Conservation (phyloP, 2,329 filamentous ascomycete genomes). For the Shiraia sp. region DNA sequence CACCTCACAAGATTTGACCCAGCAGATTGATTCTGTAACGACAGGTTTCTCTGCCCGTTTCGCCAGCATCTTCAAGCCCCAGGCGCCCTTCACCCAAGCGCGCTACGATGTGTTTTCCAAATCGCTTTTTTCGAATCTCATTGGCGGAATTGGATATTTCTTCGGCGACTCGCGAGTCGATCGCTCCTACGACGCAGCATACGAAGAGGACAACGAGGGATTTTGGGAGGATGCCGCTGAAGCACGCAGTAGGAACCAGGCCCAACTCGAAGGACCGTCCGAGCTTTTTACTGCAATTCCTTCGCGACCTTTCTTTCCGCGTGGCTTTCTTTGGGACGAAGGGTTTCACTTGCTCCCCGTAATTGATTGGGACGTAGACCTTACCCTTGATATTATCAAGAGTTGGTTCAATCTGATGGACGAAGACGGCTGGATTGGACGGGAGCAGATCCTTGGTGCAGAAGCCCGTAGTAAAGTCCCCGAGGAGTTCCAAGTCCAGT, state of each 20-base stretch:
- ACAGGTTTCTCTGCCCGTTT: conserved; percentile 77
- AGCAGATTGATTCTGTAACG: conserved; percentile 68
- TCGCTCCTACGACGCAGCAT: conserved; percentile 86
- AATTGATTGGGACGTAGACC: conserved; percentile 90
- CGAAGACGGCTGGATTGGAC: conserved; percentile 94
- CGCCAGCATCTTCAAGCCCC: conserved; percentile 69
- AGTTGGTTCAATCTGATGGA: conserved; percentile 98
- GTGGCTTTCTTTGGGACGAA: conserved; percentile 97
- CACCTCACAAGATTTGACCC: conserved; percentile 67
- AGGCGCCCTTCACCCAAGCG: conserved; percentile 73
- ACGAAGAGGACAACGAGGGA: conserved; percentile 91
- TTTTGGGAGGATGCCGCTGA: conserved; percentile 93
- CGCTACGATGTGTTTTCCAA: conserved; percentile 81
- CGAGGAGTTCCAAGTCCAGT: conserved; percentile 88
- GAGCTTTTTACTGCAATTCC: conserved; percentile 92
- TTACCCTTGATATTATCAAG: conserved; percentile 80
- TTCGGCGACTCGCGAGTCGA: conserved; percentile 87
- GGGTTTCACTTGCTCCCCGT: conserved; percentile 93
- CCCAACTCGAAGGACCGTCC: conserved; percentile 76
- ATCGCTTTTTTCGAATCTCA: conserved; percentile 89
- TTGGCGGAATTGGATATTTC: conserved; percentile 95
- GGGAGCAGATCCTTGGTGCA: conserved; percentile 89
- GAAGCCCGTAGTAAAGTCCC: conserved; percentile 97
- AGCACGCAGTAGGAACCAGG: conserved; percentile 69
- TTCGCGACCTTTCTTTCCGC: conserved; percentile 92